phyloP scores from a whole-genome alignment of 2,329 filamentous ascomycete species.

The Pseudogymnoascus pannorum region DNA sequence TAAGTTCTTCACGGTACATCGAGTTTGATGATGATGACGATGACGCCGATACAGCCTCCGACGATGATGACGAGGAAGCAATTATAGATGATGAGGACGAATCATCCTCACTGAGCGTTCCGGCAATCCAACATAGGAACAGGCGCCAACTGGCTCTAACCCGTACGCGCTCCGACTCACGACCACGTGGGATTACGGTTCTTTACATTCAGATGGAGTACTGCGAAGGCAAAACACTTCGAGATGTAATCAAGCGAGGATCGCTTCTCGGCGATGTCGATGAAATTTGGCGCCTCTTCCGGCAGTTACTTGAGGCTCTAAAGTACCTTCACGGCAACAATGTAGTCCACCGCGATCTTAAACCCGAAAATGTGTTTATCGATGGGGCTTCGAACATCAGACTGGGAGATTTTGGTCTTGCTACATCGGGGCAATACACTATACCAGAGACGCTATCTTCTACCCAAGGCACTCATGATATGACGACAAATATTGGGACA shows the following conservation, averaged over 20 bases:
- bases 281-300: slow-evolving; percentile 83
- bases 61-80: slow-evolving; percentile 32
- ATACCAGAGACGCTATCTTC: slow-evolving; percentile 43
- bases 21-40: slow-evolving; percentile 61
- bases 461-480: slow-evolving; percentile 33
- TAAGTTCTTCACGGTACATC: slow-evolving; percentile 76
- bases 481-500: slow-evolving; percentile 68
- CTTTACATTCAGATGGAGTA: slow-evolving; percentile 66
- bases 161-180: slow-evolving; percentile 24
- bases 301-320: slow-evolving; percentile 84
- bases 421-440: slow-evolving; percentile 76
- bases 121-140: slow-evolving; percentile 15
- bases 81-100: slow-evolving; percentile 33
- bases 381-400: slow-evolving; percentile 76
- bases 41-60: slow-evolving; percentile 37
- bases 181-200: slow-evolving; percentile 4
- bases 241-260: slow-evolving; percentile 74
- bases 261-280: slow-evolving; percentile 61
- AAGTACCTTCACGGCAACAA: slow-evolving; percentile 83
- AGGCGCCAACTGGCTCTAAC: slow-evolving; percentile 20
- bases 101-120: slow-evolving; percentile 11
- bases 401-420: slow-evolving; percentile 93
- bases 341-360: slow-evolving; percentile 92
- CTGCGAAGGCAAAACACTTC: slow-evolving; percentile 84
- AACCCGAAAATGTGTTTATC: slow-evolving; percentile 97